Evolutionary conservation across 2,329 filamentous ascomycete genomes (phyloP).

Genomic region (Pseudogymnoascus sp.): DNA sequence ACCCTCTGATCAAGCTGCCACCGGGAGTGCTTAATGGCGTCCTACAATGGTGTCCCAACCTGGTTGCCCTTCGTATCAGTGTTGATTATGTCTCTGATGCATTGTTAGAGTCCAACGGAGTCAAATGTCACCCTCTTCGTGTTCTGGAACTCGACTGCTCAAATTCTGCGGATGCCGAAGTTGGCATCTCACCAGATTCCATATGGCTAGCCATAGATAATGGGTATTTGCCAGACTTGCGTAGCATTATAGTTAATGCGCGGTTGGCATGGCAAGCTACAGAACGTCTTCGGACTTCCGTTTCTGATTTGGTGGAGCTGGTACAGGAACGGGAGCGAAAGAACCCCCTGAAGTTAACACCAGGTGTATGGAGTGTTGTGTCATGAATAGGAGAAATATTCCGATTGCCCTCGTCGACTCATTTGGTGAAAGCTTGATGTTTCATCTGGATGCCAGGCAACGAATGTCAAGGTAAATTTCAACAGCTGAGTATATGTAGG

Average conservation of each 20-base stretch:
- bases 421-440: not conserved
- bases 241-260: conserved; percentile 27
- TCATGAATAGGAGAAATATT: conserved; percentile 6
- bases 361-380: conserved; percentile 21
- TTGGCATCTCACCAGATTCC: conserved; percentile 19
- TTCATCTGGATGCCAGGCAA: not conserved
- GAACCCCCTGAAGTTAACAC: conserved; percentile 20
- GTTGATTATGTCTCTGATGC: conserved; percentile 27
- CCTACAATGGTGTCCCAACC: conserved; percentile 21
- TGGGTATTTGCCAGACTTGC: conserved; percentile 22
- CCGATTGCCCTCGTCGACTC: not conserved
- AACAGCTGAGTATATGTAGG: not conserved
- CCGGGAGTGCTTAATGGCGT: conserved; percentile 22
- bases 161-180: conserved; percentile 22
- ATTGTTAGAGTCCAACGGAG: conserved; percentile 20
- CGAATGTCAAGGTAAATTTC: not conserved
- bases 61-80: conserved; percentile 26
- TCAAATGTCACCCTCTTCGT: conserved; percentile 20
- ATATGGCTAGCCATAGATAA: conserved; percentile 27
- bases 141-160: conserved; percentile 30
- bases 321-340: conserved; percentile 26
- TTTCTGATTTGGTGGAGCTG: conserved; percentile 23
- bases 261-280: conserved; percentile 28
- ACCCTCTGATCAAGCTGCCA: conserved; percentile 27
- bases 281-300: conserved; percentile 19